Evolutionary conservation across 2,329 filamentous ascomycete species (phyloP), one percentile per base, ranked within the genome.

Genomic region (Capronia americana): DNA sequence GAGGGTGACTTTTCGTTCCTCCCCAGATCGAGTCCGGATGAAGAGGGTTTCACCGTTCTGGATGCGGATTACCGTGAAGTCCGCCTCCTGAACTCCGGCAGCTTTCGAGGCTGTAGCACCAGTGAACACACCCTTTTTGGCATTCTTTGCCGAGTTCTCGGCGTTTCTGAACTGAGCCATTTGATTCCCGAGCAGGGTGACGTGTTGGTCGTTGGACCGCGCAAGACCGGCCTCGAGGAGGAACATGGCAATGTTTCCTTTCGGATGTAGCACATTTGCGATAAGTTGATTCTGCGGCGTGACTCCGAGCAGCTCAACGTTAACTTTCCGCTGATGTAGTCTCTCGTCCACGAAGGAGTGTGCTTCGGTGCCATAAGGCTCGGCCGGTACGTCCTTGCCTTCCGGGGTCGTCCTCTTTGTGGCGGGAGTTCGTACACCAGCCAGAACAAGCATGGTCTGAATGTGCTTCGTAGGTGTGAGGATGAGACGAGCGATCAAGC

Each of bases 161-260:
- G 95, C 93, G 70, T 91, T 87, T 69, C 95, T 88, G 64, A 98
- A 87, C 65, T 86, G 79, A 50, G 90, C 89, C 95, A 99, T 99
- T 74, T 94, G 92, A 57, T 87, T 83, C 53, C 95, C 95, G 11
- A 99, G 86, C 81, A 97, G 85, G 46, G 93, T 96, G 0, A 94
- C 96, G 82, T 99, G 95, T 80, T 95, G 93, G 79, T 99, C 95
- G 70, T 93, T 93, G 82, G 94, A 98, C 74, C 92, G 87, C 48
- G 94, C 95, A 63, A 98, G 84, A 73, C 95, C 95, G 61, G 93
- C 92, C 74, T 94, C 88, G 53, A 99, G 87, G 51, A 99, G 80
- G 78, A 96, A 96, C 71, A 92, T 92, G 69, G 93, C 92, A 77
- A 99, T 96, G 79, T 93, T 97, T 69, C 95, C 95, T 67, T 90